Percentiles rank a stretch among this genome's conserved stretches.
Conservation (phyloP, 495 filamentous ascomycete genomes). For the Penicillium lividum region DNA sequence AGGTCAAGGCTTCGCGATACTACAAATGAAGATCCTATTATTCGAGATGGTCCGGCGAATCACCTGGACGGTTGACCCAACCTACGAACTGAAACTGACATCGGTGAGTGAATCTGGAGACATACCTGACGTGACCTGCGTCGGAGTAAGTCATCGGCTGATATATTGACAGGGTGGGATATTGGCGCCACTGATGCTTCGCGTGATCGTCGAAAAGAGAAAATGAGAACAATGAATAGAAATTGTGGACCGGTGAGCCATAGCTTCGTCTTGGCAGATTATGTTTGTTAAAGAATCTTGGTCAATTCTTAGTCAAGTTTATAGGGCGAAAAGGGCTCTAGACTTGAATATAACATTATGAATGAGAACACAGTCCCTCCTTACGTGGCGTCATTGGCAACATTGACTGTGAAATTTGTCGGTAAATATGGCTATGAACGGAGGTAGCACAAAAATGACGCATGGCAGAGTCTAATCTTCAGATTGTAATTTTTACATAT, state of each 20-base stretch:
- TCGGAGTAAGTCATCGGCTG: slow-evolving; percentile 5
- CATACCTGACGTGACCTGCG: not conserved
- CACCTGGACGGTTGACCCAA: slow-evolving; percentile 32
- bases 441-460: slow-evolving; percentile 4
- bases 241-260: not conserved
- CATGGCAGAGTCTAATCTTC: slow-evolving; percentile 5
- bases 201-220: not conserved
- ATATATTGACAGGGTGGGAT: slow-evolving; percentile 3
- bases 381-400: not conserved
- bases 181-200: slow-evolving; percentile 7
- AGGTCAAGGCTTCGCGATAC: slow-evolving; percentile 37
- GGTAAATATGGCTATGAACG: slow-evolving; percentile 9
- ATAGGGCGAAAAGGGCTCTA: not conserved
- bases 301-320: not conserved
- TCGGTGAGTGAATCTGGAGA: slow-evolving; percentile 2
- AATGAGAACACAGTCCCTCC: slow-evolving; percentile 1
- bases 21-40: slow-evolving; percentile 35
- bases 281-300: not conserved
- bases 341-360: slow-evolving; percentile 1
- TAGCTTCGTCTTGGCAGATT: not conserved
- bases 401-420: not conserved
- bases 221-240: not conserved
- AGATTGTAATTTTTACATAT: not conserved
- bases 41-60: slow-evolving; percentile 33
- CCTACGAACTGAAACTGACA: slow-evolving; percentile 31